Evolutionary conservation across 2,329 filamentous ascomycete genomes (phyloP).

Genomic region (Aspergillus sp.): DNA sequence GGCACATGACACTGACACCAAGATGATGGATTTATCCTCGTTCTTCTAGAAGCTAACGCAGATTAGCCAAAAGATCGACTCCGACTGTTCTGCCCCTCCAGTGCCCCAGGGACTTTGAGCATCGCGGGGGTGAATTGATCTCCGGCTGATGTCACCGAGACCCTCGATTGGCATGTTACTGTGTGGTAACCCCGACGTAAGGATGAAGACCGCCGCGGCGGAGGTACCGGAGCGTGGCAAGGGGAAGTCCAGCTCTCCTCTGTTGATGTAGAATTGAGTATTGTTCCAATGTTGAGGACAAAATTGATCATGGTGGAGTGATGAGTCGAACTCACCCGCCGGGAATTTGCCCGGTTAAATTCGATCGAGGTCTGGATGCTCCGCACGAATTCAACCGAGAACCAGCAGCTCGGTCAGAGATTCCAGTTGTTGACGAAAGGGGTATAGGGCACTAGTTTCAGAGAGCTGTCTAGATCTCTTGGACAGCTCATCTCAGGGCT

Average conservation of each 20-base stretch:
- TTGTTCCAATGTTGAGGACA: background rate
- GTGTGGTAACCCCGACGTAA: constrained; percentile 10
- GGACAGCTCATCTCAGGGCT: background rate
- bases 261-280: background rate
- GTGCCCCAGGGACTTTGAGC: background rate
- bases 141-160: constrained; percentile 12
- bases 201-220: background rate
- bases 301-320: background rate
- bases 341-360: constrained; percentile 31
- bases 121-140: constrained; percentile 6
- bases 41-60: background rate
- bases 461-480: constrained; percentile 1
- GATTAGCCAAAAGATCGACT: background rate
- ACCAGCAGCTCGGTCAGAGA: constrained; percentile 1
- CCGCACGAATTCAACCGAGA: constrained; percentile 14
- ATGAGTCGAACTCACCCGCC: constrained; percentile 19
- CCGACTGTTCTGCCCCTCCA: background rate
- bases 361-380: constrained; percentile 4
- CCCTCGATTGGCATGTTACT: background rate
- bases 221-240: background rate
- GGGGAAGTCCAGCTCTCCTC: background rate
- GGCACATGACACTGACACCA: background rate
- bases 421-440: background rate
- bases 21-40: background rate
- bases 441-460: background rate